Evolutionary conservation across 768 basidiomycete genomes (phyloP).

Genomic region (Auricularia sp.): DNA sequence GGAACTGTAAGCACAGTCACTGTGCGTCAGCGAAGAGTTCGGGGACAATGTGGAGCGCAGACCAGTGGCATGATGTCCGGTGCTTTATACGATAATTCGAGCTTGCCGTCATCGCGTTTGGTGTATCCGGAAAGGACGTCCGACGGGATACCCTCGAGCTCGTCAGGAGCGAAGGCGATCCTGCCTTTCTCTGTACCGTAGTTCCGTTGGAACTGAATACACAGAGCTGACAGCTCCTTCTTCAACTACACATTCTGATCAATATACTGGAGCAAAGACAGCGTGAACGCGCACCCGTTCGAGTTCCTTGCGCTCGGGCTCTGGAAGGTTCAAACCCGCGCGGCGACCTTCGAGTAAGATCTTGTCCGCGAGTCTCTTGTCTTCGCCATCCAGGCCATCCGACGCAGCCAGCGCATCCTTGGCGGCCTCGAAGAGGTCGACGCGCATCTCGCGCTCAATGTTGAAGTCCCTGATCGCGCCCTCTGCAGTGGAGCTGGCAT

Average conservation of each 20-base stretch:
- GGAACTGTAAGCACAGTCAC: slow-evolving; percentile 39
- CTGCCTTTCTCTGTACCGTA: neutral
- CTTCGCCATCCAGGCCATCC: slow-evolving; percentile 51
- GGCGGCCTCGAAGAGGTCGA: slow-evolving; percentile 62
- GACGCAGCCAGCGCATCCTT: slow-evolving; percentile 28
- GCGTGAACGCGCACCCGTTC: slow-evolving; percentile 18
- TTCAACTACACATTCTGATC: slow-evolving; percentile 29
- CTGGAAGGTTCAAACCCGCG: slow-evolving; percentile 64
- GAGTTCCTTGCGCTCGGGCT: slow-evolving; percentile 46
- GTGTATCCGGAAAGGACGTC: neutral
- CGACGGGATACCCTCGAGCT: neutral
- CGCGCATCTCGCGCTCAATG: slow-evolving; percentile 71
- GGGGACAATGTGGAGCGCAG: slow-evolving; percentile 14
- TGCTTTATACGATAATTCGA: neutral
- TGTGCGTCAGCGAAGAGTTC: neutral
- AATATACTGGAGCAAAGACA: neutral
- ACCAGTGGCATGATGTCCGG: slow-evolving; percentile 47
- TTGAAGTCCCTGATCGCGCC: slow-evolving; percentile 59
- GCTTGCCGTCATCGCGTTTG: neutral
- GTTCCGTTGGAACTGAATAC: slow-evolving; percentile 50
- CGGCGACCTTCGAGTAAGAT: slow-evolving; percentile 73
- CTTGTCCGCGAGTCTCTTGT: slow-evolving; percentile 68
- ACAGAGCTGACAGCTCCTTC: slow-evolving; percentile 67
- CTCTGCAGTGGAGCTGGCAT: slow-evolving; percentile 69
- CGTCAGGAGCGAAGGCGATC: neutral